Percentiles rank a stretch among this genome's conserved stretches.
Conservation (phyloP, 2,329 filamentous ascomycete species). For the Ceratocystis huliohia region DNA sequence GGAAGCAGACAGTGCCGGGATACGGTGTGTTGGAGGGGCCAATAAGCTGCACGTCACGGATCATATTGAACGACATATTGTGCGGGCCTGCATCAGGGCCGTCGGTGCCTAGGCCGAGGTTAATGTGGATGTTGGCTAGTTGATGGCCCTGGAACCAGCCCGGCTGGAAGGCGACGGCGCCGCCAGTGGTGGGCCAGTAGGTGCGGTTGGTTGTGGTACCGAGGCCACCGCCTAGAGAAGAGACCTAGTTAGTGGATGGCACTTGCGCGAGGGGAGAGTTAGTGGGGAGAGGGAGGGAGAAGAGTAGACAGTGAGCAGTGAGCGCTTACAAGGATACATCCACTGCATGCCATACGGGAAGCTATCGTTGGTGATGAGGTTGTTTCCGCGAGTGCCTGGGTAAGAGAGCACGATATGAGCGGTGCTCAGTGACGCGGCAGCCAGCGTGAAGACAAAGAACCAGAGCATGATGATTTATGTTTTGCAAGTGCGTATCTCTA, state of each 20-base stretch:
- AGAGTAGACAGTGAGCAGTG: neutral
- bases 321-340: slow-evolving; percentile 77
- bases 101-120: slow-evolving; percentile 69
- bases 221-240: slow-evolving; percentile 64
- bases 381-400: slow-evolving; percentile 78
- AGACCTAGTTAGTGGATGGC: neutral
- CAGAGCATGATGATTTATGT: slow-evolving; percentile 31
- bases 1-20: slow-evolving; percentile 76
- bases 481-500: neutral
- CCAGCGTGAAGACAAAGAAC: slow-evolving; percentile 34
- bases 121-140: slow-evolving; percentile 75
- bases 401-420: slow-evolving; percentile 80
- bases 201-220: slow-evolving; percentile 67
- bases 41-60: slow-evolving; percentile 66
- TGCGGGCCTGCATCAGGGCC: slow-evolving; percentile 51
- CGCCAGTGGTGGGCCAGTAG: slow-evolving; percentile 78
- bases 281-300: neutral
- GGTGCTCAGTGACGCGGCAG: slow-evolving; percentile 38
- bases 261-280: slow-evolving; percentile 19
- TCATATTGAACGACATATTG: slow-evolving; percentile 81
- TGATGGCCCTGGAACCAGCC: slow-evolving; percentile 91
- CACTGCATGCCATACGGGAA: slow-evolving; percentile 90
- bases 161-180: slow-evolving; percentile 79
- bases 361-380: slow-evolving; percentile 62
- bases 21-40: slow-evolving; percentile 77